Base-by-base conservation (phyloP, 1,139 yeast species). In the Diutina scorzettiae region DNA sequence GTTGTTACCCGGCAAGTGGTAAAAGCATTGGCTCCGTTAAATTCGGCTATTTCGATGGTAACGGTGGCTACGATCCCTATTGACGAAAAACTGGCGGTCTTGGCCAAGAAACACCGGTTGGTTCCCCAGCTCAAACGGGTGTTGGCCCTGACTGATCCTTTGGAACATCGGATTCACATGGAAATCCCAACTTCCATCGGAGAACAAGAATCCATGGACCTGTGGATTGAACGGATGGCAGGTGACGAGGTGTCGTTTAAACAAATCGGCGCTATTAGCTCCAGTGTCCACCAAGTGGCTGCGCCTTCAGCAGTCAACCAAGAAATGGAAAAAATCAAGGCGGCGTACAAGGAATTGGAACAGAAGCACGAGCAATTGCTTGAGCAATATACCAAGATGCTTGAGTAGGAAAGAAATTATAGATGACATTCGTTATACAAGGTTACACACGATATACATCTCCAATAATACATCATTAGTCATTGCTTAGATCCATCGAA, bases 1-100 rank as follows among this genome's bases (percentile, higher is more conserved):
- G 67, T 82, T 7, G 75, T 77, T 5, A 81, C 96, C 1, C 76
- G 76, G 52, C 97, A 91, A 62, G 78, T 83, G 18, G 64, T 79
- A 21, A 78, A 79, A 52, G 73, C 78, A 21, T 67, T 82, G 48
- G 76, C 79, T 44, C 74, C 78, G 20, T 65, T 80, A 42, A 57
- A 66, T 58, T 51, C 70, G 48, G 46, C 70, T 47, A 55, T 66
- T 48, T 50, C 66, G 49, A 49, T 49, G 53, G 43, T 64, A 43
- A 45, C 55, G 43, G 36, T 30, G 14, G 9, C 14, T 9, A 2
- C 30, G 3, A 21, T 39, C 6, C 18, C 33, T 30, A 48, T 48
- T 30, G 45, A 45, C 40, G 43, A 43, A 28, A 37, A 36, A 33
- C 50, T 46, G 43, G 44, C 47, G 18, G 54, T 49, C n/a, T 53